phyloP scores from a whole-genome alignment of 768 basidiomycete genomes.

The Hericium alpestre region DNA sequence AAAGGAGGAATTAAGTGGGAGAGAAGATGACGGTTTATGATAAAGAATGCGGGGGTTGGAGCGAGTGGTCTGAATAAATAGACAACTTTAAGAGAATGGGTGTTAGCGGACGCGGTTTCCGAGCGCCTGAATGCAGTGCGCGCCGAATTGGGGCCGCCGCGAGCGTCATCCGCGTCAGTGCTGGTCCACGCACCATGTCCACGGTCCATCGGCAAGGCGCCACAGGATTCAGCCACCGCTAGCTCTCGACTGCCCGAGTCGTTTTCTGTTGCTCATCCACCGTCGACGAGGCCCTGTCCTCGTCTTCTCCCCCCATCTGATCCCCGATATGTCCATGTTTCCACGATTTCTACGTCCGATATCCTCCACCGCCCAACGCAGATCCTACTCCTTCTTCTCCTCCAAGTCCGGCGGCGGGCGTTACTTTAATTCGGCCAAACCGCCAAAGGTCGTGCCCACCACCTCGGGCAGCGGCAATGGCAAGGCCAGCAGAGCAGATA shows the following conservation, averaged over 20 bases:
- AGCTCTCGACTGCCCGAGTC: background rate
- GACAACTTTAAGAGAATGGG: no score
- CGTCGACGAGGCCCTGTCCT: background rate
- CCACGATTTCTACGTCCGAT: conserved; percentile 8
- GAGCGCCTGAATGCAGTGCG: no score
- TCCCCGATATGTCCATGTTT: conserved; percentile 1
- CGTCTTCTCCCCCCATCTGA: background rate
- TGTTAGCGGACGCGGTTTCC: no score
- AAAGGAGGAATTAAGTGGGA: background rate
- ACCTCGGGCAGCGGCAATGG: conserved; percentile 17
- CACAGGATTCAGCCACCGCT: background rate
- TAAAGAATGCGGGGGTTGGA: background rate
- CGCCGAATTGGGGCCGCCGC: no score
- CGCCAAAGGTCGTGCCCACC: conserved; percentile 36
- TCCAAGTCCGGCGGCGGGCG: conserved; percentile 63
- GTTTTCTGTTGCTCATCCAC: background rate
- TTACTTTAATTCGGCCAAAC: conserved; percentile 66
- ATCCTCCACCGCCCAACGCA: conserved; percentile 32
- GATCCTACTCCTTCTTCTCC: conserved; percentile 66
- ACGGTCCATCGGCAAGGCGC: no score
- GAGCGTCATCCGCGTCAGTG: no score
- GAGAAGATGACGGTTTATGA: background rate
- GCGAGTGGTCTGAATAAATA: no score
- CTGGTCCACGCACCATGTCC: no score
- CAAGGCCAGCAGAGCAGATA: conserved; percentile 25